Percentiles rank a stretch among this genome's conserved stretches.
Evolutionary conservation across 2,329 filamentous ascomycete species (phyloP).

Genomic region (Penicillium brevicompactum): DNA sequence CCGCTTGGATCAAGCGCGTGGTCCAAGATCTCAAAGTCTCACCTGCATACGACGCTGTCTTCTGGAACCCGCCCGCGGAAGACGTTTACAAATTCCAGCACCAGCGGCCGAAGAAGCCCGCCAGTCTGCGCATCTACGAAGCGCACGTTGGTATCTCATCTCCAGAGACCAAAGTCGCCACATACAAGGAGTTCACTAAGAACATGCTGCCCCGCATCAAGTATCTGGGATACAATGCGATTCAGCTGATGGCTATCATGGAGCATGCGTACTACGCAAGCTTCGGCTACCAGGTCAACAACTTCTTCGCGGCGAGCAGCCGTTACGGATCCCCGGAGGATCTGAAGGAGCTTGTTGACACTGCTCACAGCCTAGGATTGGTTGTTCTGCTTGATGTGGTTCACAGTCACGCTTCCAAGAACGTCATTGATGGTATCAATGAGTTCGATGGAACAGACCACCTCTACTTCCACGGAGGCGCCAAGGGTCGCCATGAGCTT

Average conservation of each 20-base stretch:
- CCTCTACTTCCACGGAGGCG: constrained; percentile 90
- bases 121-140: constrained; percentile 90
- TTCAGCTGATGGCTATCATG: constrained; percentile 99
- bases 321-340: constrained; percentile 93
- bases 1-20: constrained; percentile 96
- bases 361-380: constrained; percentile 86
- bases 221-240: constrained; percentile 89
- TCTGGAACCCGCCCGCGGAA: constrained; percentile 86
- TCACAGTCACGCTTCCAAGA: constrained; percentile 97
- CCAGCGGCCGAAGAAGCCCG: constrained; percentile 76
- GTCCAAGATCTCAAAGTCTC: constrained; percentile 90
- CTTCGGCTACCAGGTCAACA: constrained; percentile 98
- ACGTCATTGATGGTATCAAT: constrained; percentile 91
- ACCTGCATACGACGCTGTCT: constrained; percentile 88
- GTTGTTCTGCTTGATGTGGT: constrained; percentile 93
- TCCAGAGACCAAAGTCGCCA: constrained; percentile 82
- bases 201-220: constrained; percentile 92
- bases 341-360: constrained; percentile 94
- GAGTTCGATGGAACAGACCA: constrained; percentile 95
- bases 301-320: constrained; percentile 96
- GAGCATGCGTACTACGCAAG: constrained; percentile 99
- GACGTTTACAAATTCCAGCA: constrained; percentile 87
- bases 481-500: constrained; percentile 81
- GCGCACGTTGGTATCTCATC: constrained; percentile 98
- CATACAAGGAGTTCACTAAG: constrained; percentile 95